A percentile compares a stretch with the other conserved stretches of the same genome.
phyloP scores from a whole-genome alignment of 1,139 yeast species.

The Nakaseomyces glabratus region DNA sequence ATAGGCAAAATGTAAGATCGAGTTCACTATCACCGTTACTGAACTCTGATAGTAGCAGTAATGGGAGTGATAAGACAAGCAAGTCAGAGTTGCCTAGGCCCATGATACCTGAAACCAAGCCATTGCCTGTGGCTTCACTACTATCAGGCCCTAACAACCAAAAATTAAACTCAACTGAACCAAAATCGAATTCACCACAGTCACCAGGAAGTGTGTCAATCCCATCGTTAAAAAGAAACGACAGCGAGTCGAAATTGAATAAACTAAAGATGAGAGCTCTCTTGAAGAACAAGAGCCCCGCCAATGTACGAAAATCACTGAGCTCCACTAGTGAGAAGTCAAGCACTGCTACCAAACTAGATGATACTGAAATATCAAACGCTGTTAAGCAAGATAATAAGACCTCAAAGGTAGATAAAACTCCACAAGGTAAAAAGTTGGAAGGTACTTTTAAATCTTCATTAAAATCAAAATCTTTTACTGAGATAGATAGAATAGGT shows the following conservation, averaged over 20 bases:
- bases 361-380: background rate
- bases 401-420: conserved; percentile 17
- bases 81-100: too few relatives aligned
- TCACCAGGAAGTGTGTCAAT: too few relatives aligned
- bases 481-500: background rate
- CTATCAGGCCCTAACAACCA: conserved; percentile 1
- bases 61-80: background rate
- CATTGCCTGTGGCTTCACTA: background rate
- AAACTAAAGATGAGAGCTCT: background rate
- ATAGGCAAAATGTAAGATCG: conserved; percentile 22
- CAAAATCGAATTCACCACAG: too few relatives aligned
- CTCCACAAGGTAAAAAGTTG: conserved; percentile 14
- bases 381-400: conserved; percentile 6
- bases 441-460: too few relatives aligned
- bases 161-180: too few relatives aligned
- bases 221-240: too few relatives aligned
- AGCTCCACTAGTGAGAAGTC: conserved; percentile 4
- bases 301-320: conserved; percentile 7
- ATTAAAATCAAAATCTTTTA: background rate
- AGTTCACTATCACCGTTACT: conserved; percentile 16
- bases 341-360: conserved; percentile 4
- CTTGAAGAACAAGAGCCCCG: conserved; percentile 5
- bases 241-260: too few relatives aligned
- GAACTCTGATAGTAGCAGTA: conserved; percentile 6
- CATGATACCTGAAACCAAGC: too few relatives aligned